A percentile compares a stretch with the other conserved stretches of the same genome.
Conservation (phyloP, 139 green algal species). For the Chlorella ohadii region DNA sequence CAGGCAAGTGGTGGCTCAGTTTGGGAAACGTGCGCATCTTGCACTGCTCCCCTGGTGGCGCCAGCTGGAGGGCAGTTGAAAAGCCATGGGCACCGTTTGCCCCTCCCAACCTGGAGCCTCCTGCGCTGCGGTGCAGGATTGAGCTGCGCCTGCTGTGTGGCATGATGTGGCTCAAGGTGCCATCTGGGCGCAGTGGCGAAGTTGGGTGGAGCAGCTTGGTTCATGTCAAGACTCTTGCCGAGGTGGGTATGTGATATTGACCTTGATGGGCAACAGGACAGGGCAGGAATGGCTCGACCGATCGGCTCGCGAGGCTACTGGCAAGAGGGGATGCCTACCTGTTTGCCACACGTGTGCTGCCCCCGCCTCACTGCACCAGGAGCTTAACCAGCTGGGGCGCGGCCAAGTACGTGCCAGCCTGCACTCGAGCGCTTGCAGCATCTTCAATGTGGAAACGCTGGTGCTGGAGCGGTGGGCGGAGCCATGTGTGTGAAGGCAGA, state of each 20-base stretch:
- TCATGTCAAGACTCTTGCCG: not conserved
- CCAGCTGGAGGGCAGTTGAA: too few relatives aligned
- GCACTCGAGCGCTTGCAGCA: not conserved
- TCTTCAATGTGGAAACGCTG: not conserved
- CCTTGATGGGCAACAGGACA: too few relatives aligned
- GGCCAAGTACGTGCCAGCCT: not conserved
- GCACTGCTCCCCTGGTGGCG: too few relatives aligned
- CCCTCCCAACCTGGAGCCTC: too few relatives aligned
- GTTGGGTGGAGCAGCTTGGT: not conserved
- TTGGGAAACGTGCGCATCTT: too few relatives aligned
- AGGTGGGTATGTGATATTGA: not conserved
- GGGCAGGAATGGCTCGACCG: too few relatives aligned
- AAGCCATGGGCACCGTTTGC: too few relatives aligned
- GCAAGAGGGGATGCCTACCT: too few relatives aligned
- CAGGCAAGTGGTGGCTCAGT: not conserved
- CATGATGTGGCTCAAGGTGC: not conserved
- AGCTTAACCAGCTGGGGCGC: not conserved
- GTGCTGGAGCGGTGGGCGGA: not conserved
- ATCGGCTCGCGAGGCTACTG: too few relatives aligned
- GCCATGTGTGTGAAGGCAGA: too few relatives aligned
- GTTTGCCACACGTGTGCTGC: not conserved
- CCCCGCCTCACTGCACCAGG: not conserved
- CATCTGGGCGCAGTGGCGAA: too few relatives aligned
- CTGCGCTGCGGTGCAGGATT: not conserved
- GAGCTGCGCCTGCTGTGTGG: not conserved